Conservation (phyloP, 1,284 basidiomycete species). For the Boletellus deceptivus region DNA sequence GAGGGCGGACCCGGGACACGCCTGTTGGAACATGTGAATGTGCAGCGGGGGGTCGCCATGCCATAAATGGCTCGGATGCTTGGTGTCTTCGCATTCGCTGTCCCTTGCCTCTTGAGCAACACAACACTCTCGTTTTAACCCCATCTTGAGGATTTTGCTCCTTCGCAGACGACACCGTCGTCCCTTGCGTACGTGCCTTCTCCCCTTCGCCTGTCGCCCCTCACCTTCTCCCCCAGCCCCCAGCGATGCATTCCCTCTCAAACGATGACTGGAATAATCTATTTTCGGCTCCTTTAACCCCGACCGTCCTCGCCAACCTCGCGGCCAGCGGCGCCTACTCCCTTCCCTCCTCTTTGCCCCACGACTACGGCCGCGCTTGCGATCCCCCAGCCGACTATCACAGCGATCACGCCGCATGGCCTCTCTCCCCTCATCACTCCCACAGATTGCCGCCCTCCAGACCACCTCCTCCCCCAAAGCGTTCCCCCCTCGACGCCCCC, state of each 20-base stretch:
- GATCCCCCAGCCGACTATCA: slow-evolving; percentile 18
- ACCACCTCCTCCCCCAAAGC: slow-evolving; percentile 13
- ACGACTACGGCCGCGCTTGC: slow-evolving; percentile 20
- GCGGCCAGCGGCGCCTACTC: slow-evolving; percentile 56
- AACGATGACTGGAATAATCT: slow-evolving; percentile 53
- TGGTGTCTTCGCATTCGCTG: slow-evolving; percentile 17
- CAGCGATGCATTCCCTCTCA: slow-evolving; percentile 32
- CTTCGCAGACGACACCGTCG: slow-evolving; percentile 2
- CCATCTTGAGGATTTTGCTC: neutral
- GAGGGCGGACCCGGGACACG: slow-evolving; percentile 12
- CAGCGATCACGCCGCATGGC: slow-evolving; percentile 28
- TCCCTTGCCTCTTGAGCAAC: slow-evolving; percentile 18
- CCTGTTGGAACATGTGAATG: slow-evolving; percentile 27
- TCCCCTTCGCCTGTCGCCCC: neutral
- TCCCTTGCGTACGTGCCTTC: slow-evolving; percentile 11
- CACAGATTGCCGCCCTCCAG: slow-evolving; percentile 18
- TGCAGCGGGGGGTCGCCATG: slow-evolving; percentile 14
- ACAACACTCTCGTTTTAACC: slow-evolving; percentile 5
- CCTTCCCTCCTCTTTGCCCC: slow-evolving; percentile 16
- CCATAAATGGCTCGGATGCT: neutral
- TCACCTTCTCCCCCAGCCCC: neutral
- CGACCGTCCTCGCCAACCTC: slow-evolving; percentile 55
- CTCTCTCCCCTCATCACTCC: slow-evolving; percentile 10
- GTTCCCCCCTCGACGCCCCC: slow-evolving; percentile 8
- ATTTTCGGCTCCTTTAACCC: slow-evolving; percentile 58